Evolutionary conservation across 2,329 filamentous ascomycete species (phyloP), one percentile per base, ranked within the genome.

Genomic region (Pyricularia sp.): DNA sequence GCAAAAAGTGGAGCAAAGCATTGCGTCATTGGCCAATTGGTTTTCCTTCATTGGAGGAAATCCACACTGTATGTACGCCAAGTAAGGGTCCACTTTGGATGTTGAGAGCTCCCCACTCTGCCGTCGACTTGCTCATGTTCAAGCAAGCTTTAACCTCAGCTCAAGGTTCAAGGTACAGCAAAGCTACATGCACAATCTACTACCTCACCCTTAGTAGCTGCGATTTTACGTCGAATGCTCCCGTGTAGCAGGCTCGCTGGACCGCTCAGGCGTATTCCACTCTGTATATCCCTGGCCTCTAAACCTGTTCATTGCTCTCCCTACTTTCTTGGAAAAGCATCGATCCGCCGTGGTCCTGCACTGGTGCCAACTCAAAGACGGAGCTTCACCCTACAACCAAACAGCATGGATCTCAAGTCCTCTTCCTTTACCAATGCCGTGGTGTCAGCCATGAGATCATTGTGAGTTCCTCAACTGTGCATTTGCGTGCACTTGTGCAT

Each of bases 391-490:
- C 10, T 7, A 25, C 58, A 7, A 12, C 28, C 25, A 14, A 25
- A 20, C n/a, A 61, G 0, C 23, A 61, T 61, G 58, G 58, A 61
- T 65, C 63, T 72, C 55, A 68, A 72, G 30, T 72, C 73, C 23
- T 72, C 76, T n/a, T 70, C 72, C 69, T 86, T 87, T 70, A 85
- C 82, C 17, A 78, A 82, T 75, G 76, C 79, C n/a, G 93, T 96
- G 66, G 90, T 96, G 69, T 83, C 84, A 74, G 89, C 92, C 11
- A 94, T 97, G 91, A 87, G 86, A 75, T 89, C 86, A 77, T 82
- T 97, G 90, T 94, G 80, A 11, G 58, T 61, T 59, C 1, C 23
- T 61, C 2, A 3, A 5, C 10, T 3, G 23, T 26, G 11, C 11
- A 61, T 50, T 50, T n/a, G 42, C 42, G n/a, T 61, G 58, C 25